These are phyloP conservation scores for Suillus weaverae DNA, from an alignment of 768 basidiomycete species.

Conservation along the genomic window DNA sequence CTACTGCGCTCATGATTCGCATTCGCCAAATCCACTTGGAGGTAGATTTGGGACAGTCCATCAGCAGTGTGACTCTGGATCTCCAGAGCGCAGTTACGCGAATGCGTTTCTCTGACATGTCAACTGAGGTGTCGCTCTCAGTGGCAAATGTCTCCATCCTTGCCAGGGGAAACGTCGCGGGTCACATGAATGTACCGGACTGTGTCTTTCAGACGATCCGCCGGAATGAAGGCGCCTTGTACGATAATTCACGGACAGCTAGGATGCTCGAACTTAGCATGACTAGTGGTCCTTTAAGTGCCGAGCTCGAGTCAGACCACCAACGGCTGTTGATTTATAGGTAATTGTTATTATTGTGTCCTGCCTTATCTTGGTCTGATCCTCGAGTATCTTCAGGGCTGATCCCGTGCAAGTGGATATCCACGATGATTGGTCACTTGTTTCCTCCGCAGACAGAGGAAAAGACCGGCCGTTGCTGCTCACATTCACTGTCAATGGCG, in stretches of 20 bases:
- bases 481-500: conserved; percentile 73
- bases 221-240: conserved; percentile 44
- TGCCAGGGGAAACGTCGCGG: conserved; percentile 73
- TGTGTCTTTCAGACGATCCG: conserved; percentile 77
- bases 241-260: conserved; percentile 34
- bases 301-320: conserved; percentile 73
- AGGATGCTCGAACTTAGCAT: conserved; percentile 73
- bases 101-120: conserved; percentile 60
- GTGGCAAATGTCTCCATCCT: conserved; percentile 52
- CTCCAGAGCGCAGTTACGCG: conserved; percentile 63
- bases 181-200: conserved; percentile 62
- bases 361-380: conserved; percentile 4
- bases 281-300: conserved; percentile 68
- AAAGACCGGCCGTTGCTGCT: conserved; percentile 59
- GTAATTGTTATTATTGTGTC: conserved; percentile 40
- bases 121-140: conserved; percentile 65
- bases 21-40: conserved; percentile 72
- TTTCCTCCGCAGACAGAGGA: conserved; percentile 38
- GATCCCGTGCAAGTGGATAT: conserved; percentile 76
- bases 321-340: conserved; percentile 73
- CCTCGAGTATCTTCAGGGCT: conserved; percentile 45
- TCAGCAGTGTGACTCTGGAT: conserved; percentile 67
- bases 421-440: conserved; percentile 78
- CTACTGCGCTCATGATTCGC: conserved; percentile 64
- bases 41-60: conserved; percentile 84